A percentile compares a stretch with the other conserved stretches of the same genome.
phyloP scores from a whole-genome alignment of 495 filamentous ascomycete genomes.

The Acidiella bohemica region DNA sequence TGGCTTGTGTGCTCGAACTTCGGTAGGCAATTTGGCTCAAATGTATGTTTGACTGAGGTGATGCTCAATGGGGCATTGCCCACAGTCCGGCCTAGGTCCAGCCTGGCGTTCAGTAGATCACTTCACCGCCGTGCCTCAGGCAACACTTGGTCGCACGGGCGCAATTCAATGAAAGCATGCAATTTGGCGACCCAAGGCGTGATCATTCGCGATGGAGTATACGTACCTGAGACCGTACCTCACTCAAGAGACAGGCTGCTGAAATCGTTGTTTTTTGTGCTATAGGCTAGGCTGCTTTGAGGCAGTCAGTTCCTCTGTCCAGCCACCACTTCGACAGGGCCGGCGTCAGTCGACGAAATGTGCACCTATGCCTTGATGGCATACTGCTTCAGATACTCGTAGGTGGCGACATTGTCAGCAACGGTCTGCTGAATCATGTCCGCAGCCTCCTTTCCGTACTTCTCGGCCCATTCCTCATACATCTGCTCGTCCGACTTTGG shows the following conservation, averaged over 20 bases:
- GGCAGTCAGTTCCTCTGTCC: too few species aligned
- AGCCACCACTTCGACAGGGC: neutral
- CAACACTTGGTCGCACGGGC: too few species aligned
- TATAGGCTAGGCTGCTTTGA: too few species aligned
- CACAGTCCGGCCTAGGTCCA: too few species aligned
- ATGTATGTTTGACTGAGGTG: too few species aligned
- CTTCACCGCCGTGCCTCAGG: too few species aligned
- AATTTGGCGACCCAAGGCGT: neutral
- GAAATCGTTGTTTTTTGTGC: too few species aligned
- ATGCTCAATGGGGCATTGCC: too few species aligned
- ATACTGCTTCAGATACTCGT: slow-evolving; percentile 85
- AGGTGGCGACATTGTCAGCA: slow-evolving; percentile 67
- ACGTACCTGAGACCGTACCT: neutral
- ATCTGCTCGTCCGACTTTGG: slow-evolving; percentile 54
- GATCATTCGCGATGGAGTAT: neutral
- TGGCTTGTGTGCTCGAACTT: neutral
- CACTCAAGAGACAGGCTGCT: neutral
- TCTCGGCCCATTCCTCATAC: slow-evolving; percentile 65
- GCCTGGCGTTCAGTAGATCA: too few species aligned
- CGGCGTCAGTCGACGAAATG: neutral
- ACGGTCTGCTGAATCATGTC: slow-evolving; percentile 64
- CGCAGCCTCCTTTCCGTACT: slow-evolving; percentile 66
- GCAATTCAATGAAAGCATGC: neutral
- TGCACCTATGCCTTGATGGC: slow-evolving; percentile 44
- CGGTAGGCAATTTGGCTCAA: too few species aligned